A percentile compares a stretch with the other conserved stretches of the same genome.
phyloP scores from a whole-genome alignment of 164 flowering plant genomes.

The Tetrastigma voinierianum region DNA sequence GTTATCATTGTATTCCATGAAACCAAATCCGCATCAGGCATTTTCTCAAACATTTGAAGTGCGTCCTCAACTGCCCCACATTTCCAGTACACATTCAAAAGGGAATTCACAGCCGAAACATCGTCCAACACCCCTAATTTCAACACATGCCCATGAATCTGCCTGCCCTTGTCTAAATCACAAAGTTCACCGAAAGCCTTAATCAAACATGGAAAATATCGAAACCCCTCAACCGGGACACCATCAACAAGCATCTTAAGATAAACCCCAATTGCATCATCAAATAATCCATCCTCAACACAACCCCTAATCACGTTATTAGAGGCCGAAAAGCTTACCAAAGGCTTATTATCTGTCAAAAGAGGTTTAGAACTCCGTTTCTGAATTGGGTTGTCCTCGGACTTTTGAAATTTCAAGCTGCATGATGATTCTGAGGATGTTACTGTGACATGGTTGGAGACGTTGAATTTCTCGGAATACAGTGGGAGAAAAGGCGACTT shows the following conservation, averaged over 20 bases:
- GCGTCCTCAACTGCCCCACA: slow-evolving; percentile 34
- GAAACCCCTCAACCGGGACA: slow-evolving; percentile 19
- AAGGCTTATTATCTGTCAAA: background rate
- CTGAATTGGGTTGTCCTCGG: slow-evolving; percentile 1
- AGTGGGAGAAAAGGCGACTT: too few species aligned
- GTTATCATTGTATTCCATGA: slow-evolving; percentile 48
- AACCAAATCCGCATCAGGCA: slow-evolving; percentile 31
- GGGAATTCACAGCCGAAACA: slow-evolving; percentile 31
- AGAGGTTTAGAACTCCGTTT: background rate
- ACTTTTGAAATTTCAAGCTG: background rate
- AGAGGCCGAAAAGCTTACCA: slow-evolving; percentile 1
- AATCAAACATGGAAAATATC: slow-evolving; percentile 51
- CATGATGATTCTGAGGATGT: background rate
- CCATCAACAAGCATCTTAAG: slow-evolving; percentile 28
- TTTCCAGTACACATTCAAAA: slow-evolving; percentile 34
- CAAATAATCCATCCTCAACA: slow-evolving; percentile 25
- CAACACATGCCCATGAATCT: slow-evolving; percentile 45
- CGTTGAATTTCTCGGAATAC: background rate
- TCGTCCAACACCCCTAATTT: slow-evolving; percentile 33
- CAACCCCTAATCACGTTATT: slow-evolving; percentile 20
- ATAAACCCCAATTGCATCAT: slow-evolving; percentile 33
- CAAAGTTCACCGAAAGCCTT: slow-evolving; percentile 58
- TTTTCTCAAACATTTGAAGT: slow-evolving; percentile 35
- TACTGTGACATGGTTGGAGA: background rate
- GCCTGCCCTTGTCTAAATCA: slow-evolving; percentile 27